Percentiles rank a stretch among this genome's conserved stretches.
These are phyloP conservation scores for Piper longum DNA, from an alignment of 164 flowering plant genomes.

Conservation along the genomic window DNA sequence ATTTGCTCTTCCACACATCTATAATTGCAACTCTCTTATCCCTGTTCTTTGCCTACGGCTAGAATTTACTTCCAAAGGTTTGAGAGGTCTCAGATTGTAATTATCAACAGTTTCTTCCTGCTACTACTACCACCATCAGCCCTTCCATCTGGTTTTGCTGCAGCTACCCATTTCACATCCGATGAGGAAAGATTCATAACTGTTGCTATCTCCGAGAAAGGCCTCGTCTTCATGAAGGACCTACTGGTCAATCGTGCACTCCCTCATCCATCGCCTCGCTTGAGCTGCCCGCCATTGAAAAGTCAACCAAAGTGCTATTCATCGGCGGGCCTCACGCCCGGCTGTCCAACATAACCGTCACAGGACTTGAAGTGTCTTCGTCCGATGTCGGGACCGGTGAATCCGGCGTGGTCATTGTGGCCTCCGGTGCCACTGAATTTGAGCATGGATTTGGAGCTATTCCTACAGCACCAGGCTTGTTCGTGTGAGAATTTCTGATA, in stretches of 20 bases:
- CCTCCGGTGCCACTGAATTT: slow-evolving; percentile 54
- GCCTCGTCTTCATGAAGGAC: slow-evolving; percentile 64
- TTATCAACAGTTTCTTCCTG: too few relatives aligned
- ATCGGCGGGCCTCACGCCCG: slow-evolving; percentile 43
- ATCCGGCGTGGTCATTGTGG: slow-evolving; percentile 42
- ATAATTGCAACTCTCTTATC: too few relatives aligned
- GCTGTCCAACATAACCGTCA: slow-evolving; percentile 44
- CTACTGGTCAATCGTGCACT: slow-evolving; percentile 43
- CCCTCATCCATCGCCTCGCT: slow-evolving; percentile 43
- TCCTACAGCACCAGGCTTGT: slow-evolving; percentile 47
- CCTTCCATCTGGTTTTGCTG: slow-evolving; percentile 4
- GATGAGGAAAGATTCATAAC: slow-evolving; percentile 35
- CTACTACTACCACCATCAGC: too few relatives aligned
- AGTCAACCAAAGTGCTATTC: slow-evolving; percentile 40
- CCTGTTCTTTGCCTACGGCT: too few relatives aligned
- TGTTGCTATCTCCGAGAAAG: slow-evolving; percentile 36
- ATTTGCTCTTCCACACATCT: too few relatives aligned
- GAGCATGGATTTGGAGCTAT: slow-evolving; percentile 66
- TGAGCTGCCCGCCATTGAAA: slow-evolving; percentile 39
- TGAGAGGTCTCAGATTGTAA: too few relatives aligned
- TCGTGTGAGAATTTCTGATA: slow-evolving; percentile 51
- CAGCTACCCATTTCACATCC: slow-evolving; percentile 15
- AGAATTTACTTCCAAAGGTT: too few relatives aligned
- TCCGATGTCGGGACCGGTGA: slow-evolving; percentile 48
- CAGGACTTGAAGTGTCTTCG: slow-evolving; percentile 27